phyloP scores from a whole-genome alignment of 495 filamentous ascomycete species.

The Lineolata rhizophorae region DNA sequence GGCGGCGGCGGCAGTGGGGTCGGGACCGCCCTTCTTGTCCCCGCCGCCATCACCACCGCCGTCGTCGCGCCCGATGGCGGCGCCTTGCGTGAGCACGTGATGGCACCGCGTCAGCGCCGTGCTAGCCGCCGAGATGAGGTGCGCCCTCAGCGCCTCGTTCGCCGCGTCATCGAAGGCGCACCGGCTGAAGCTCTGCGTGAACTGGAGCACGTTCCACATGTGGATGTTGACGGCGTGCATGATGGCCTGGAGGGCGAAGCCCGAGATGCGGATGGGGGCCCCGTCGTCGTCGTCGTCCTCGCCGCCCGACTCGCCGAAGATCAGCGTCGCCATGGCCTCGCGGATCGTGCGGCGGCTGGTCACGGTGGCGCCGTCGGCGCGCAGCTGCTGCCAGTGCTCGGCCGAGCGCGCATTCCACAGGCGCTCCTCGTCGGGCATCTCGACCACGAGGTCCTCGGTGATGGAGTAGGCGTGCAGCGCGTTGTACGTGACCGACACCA shows the following conservation, averaged over 20 bases:
- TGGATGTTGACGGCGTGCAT: constrained; percentile 6
- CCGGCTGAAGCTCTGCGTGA: neutral
- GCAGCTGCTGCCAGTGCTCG: constrained; percentile 2
- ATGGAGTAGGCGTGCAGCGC: constrained; percentile 2
- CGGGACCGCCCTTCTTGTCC: too few relatives aligned
- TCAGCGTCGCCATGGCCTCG: constrained; percentile 3
- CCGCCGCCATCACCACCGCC: too few relatives aligned
- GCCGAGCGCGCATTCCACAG: constrained; percentile 4
- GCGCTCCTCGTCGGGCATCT: constrained; percentile 3
- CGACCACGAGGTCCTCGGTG: constrained; percentile 5
- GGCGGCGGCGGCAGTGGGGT: neutral
- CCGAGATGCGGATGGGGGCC: constrained; percentile 1
- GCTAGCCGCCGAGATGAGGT: constrained; percentile 1
- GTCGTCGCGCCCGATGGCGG: too few relatives aligned
- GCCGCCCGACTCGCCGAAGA: constrained; percentile 1
- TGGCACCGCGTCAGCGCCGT: constrained; percentile 3
- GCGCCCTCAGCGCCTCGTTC: neutral
- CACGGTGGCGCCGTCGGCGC: neutral
- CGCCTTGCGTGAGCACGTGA: neutral
- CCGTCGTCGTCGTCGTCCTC: neutral
- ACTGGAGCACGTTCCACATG: constrained; percentile 4
- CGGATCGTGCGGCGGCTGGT: constrained; percentile 3
- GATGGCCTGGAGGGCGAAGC: constrained; percentile 4
- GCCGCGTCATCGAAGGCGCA: neutral
- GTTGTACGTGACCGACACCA: constrained; percentile 5